Evolutionary conservation across 2,329 filamentous ascomycete species (phyloP), one percentile per base, ranked within the genome.

Genomic region (Xylaria sp.): DNA sequence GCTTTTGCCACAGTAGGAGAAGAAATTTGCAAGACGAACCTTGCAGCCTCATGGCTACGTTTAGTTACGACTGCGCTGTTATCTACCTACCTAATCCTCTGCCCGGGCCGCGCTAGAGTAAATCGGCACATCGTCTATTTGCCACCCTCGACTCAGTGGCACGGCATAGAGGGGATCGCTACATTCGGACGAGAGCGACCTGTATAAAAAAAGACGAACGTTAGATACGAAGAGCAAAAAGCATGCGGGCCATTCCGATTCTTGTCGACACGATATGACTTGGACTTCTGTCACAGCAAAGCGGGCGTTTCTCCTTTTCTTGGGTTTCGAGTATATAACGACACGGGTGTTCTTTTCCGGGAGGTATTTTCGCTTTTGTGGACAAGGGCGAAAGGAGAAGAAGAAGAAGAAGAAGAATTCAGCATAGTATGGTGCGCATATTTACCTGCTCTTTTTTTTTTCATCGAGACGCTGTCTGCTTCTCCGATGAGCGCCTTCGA

Each of bases 1-100:
- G n/a, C 66, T 72, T 5, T 55, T 73, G 52, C 66, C 71, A 57
- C 70, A 71, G 55, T 70, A 69, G 23, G 4, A 4, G 37, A 13
- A 16, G 50, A 8, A 39, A 53, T 18, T 4, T n/a, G 42, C 46
- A 35, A 35, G 10, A 39, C 10, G 47, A 54, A 30, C 4, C 8
- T 35, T 10, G 13, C 5, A 11, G 11, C 23, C 37, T 11, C 10
- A 42, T 42, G 37, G 37, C 37, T 42, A 16, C 10, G 35, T 13
- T n/a, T 52, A 53, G 42, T 19, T 34, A 4, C n/a, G 44, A 18
- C 54, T 49, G 42, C 13, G 42, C 18, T 23, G 13, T 51, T 23
- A 9, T 18, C 19, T 19, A 30, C 23, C 23, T 30, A 30, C 23
- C 23, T 30, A 30, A 30, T 30, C 23, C 23, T n/a, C 42, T 35